These are phyloP conservation scores for Isoetes taiwanensis DNA, from an alignment of 75 land plant genomes.

Conservation along the genomic window DNA sequence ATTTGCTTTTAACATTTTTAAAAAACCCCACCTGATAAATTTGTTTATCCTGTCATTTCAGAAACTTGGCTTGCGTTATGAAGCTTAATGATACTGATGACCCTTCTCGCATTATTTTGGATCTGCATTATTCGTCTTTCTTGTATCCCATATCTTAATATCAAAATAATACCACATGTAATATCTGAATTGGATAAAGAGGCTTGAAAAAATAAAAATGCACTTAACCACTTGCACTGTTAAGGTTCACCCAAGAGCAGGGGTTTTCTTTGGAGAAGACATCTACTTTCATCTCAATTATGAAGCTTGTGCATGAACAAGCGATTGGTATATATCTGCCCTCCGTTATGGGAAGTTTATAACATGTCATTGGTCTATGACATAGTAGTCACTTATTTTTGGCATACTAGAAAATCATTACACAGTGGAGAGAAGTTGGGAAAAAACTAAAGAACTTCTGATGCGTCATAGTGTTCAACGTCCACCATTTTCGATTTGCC, in stretches of 20 bases:
- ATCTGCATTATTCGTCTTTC: too few species aligned
- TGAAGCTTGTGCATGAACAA: slow-evolving; percentile 19
- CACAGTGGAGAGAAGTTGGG: slow-evolving; percentile 26
- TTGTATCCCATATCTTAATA: too few species aligned
- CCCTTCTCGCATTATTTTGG: too few species aligned
- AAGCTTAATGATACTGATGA: too few species aligned
- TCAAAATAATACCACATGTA: too few species aligned
- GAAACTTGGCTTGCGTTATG: too few species aligned
- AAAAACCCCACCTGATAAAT: too few species aligned
- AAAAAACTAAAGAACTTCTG: slow-evolving; percentile 20
- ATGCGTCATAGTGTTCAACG: slow-evolving; percentile 29
- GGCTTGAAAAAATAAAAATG: too few species aligned
- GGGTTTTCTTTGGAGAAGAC: slow-evolving; percentile 25
- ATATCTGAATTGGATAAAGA: too few species aligned
- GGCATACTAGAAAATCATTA: slow-evolving; percentile 9
- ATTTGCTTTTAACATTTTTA: too few species aligned
- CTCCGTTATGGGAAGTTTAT: not conserved
- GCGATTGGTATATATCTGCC: slow-evolving; percentile 15
- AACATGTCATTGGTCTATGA: not conserved
- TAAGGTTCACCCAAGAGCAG: slow-evolving; percentile 27
- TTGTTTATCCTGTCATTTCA: too few species aligned
- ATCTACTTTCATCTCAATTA: slow-evolving; percentile 20
- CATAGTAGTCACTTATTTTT: not conserved
- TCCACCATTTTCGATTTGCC: slow-evolving; percentile 25
- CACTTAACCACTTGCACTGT: too few species aligned